phyloP scores from a whole-genome alignment of 345 rosid genomes.

The Eucalyptus pauciflora region DNA sequence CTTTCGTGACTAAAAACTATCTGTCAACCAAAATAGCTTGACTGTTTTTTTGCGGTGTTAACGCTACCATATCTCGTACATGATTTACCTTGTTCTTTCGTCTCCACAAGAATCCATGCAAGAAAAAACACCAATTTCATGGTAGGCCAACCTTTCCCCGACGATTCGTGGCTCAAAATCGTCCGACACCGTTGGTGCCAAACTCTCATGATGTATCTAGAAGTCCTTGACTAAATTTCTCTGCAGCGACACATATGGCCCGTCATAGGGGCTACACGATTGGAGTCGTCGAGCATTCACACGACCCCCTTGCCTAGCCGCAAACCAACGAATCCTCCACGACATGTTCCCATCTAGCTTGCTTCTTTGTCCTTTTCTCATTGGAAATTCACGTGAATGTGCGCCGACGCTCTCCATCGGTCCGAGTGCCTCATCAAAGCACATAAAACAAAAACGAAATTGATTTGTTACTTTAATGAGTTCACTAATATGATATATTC shows the following conservation, averaged over 20 bases:
- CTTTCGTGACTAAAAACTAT: not conserved
- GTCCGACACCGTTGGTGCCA: not conserved
- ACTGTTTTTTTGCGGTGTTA: not conserved
- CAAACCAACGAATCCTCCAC: not conserved
- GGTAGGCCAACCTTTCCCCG: not conserved
- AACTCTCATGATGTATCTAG: not conserved
- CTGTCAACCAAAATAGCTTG: fast-evolving
- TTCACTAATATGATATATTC: not conserved
- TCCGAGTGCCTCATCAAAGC: not conserved
- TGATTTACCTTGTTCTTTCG: not conserved
- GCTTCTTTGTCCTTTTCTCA: not conserved
- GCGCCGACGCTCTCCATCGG: not conserved
- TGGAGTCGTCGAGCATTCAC: not conserved
- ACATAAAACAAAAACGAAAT: not conserved
- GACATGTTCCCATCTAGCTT: not conserved
- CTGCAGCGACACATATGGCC: not conserved
- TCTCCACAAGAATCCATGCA: not conserved
- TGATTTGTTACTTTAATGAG: not conserved
- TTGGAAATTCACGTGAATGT: not conserved
- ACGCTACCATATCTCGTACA: not conserved
- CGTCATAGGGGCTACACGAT: not conserved
- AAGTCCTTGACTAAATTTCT: not conserved
- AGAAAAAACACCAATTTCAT: not conserved
- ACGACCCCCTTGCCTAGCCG: not conserved
- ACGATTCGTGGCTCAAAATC: not conserved